Conservation (phyloP, 257 asterid genomes). For the Gardenia jasminoides region DNA sequence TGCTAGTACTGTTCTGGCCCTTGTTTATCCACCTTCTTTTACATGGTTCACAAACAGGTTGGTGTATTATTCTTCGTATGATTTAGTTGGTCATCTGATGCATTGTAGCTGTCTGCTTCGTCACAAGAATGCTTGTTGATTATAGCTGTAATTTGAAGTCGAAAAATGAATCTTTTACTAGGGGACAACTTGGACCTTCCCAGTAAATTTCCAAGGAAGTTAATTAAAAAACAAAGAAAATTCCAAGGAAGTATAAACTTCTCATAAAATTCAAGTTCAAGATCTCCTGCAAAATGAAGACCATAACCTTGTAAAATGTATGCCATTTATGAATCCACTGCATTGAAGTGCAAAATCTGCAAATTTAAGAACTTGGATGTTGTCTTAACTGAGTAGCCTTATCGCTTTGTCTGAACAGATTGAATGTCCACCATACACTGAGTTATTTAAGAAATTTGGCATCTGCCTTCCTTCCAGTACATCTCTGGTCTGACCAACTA, state of each 20-base stretch:
- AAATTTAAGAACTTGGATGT: too few species aligned
- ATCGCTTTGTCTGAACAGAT: too few species aligned
- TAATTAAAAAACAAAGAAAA: too few species aligned
- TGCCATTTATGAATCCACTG: too few species aligned
- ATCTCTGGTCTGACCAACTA: neutral
- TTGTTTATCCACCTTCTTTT: conserved; percentile 89
- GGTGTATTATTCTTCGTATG: conserved; percentile 2
- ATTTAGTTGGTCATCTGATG: neutral
- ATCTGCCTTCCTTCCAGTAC: neutral
- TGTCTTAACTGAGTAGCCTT: too few species aligned
- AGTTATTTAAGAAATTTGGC: too few species aligned
- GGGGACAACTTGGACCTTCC: neutral
- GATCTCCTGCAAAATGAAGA: neutral
- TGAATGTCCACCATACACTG: too few species aligned
- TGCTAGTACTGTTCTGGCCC: conserved; percentile 88
- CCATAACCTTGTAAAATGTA: too few species aligned
- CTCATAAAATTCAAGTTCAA: neutral
- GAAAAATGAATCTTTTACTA: too few species aligned
- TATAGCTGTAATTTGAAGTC: neutral
- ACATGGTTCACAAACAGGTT: conserved; percentile 96
- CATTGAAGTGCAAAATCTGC: too few species aligned
- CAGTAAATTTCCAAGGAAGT: neutral
- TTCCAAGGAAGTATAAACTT: too few species aligned
- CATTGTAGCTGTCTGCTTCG: neutral
- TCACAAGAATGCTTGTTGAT: neutral